A percentile compares a stretch with the other conserved stretches of the same genome.
phyloP scores from a whole-genome alignment of 768 basidiomycete species.

The Crassisporium funariophilum region DNA sequence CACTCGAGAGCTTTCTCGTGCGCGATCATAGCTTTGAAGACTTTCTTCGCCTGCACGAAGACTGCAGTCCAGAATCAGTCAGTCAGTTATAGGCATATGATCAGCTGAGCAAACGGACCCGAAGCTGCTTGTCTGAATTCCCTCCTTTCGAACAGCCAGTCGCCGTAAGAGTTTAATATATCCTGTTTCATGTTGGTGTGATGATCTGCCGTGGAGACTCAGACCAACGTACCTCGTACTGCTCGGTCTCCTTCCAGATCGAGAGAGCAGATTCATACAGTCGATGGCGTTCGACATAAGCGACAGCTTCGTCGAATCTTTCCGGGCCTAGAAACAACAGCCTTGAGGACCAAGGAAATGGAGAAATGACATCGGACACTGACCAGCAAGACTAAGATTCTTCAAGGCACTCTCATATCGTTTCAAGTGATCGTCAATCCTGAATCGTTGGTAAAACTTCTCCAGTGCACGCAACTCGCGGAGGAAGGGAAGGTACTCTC shows the following conservation, averaged over 20 bases:
- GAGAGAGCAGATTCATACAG: conserved; percentile 74
- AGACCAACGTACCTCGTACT: conserved; percentile 52
- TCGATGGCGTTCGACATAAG: conserved; percentile 77
- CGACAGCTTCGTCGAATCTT: conserved; percentile 77
- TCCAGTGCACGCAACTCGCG: conserved; percentile 83
- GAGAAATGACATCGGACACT: conserved; percentile 8
- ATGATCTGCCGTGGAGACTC: background rate
- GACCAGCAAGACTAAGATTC: conserved; percentile 77
- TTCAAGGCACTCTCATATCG: conserved; percentile 72
- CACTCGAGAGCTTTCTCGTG: conserved; percentile 88
- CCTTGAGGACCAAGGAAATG: background rate
- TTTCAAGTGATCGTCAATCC: conserved; percentile 90
- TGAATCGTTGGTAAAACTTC: conserved; percentile 81
- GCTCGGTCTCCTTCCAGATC: conserved; percentile 71
- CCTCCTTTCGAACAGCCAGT: conserved; percentile 82
- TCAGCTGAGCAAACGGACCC: conserved; percentile 45
- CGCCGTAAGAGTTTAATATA: conserved; percentile 76
- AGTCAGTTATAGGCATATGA: background rate
- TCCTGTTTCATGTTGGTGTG: conserved; percentile 41
- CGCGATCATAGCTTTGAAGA: conserved; percentile 79
- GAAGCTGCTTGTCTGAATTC: conserved; percentile 85
- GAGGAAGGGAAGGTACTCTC: conserved; percentile 97
- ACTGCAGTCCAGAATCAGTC: conserved; percentile 43
- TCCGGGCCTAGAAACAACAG: conserved; percentile 50
- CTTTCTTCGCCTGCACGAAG: conserved; percentile 67